Base-by-base conservation (phyloP, 1,139 yeast species). In the Fermentozyma sake region DNA sequence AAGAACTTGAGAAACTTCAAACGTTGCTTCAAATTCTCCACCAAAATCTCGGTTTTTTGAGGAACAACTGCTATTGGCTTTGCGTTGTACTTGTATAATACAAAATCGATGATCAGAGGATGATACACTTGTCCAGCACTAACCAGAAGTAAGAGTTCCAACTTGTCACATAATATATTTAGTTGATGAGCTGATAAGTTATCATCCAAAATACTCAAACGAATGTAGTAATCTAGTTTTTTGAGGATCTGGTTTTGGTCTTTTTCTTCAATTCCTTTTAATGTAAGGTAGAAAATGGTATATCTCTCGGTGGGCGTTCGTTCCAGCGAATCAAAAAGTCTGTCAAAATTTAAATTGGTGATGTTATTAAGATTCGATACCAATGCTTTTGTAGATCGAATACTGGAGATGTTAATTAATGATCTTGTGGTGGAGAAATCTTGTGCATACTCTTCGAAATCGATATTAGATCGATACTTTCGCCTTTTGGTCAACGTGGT, bases 171-270 rank as follows among this genome's bases (percentile, higher is more conserved):
- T 9, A 42, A 23, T n/a, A n/a, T 14, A 15, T 31, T 23, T 15
- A 44, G 32, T 16, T 45, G 47, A 8, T 28, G 20, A 7, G 21
- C 15, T 6, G 42, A 31, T 15, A 42, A 28, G 15, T 40, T 40
- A 11, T 48, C 46, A 29, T 49, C 51, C 8, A 45, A 24, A 8
- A 48, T 26, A 13, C 42, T 42, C 6, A 48, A 31, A 11, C 45
- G 35, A n/a, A 48, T 21, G 22, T 33, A 43, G 27, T 39, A 43
- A 23, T 50, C 48, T 4, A 50, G 20, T 21, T 37, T 39, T n/a
- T 32, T 31, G 10, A 33, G 10, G 2, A 22, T 25, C 2, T 7
- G 10, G 7, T 25, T 12, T 8, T 11, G 5, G 17, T 10, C n/a
- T 29, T 29, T 7, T 24, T 16, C 10, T 18, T 29, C 5, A 23